These are phyloP conservation scores for Saccharomyces hybrid DNA, from an alignment of 1,139 yeast species.

Conservation along the genomic window DNA sequence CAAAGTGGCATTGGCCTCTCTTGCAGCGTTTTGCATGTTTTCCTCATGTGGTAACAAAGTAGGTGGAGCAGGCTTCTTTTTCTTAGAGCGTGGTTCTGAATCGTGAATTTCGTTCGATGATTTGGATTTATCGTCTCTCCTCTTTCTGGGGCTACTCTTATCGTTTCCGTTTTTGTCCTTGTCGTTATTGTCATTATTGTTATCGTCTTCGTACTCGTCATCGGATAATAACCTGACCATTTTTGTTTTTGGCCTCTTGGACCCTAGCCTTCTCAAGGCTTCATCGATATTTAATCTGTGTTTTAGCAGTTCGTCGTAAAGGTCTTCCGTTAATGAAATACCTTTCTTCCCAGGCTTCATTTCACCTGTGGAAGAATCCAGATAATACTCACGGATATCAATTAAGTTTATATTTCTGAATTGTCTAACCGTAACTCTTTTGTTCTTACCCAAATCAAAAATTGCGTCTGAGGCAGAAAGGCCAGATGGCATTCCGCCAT, in stretches of 20 bases:
- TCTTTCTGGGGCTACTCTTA: constrained; percentile 10
- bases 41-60: constrained; percentile 27
- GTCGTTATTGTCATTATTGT: constrained; percentile 9
- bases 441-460: constrained; percentile 54
- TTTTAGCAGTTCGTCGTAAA: constrained; percentile 52
- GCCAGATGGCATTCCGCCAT: constrained; percentile 10
- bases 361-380: constrained; percentile 51
- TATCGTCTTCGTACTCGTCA: constrained; percentile 18
- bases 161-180: constrained; percentile 4
- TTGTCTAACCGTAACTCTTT: constrained; percentile 62
- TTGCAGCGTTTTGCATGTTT: constrained; percentile 23
- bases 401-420: constrained; percentile 59
- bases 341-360: constrained; percentile 81
- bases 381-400: constrained; percentile 76
- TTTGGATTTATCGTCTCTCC: constrained; percentile 9
- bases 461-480: constrained; percentile 25
- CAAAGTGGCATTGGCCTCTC: constrained; percentile 26
- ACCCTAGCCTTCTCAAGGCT: constrained; percentile 48
- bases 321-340: constrained; percentile 64
- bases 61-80: constrained; percentile 29
- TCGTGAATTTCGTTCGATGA: constrained; percentile 11
- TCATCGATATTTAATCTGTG: constrained; percentile 47
- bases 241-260: constrained; percentile 30
- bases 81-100: constrained; percentile 14
- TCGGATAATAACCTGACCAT: constrained; percentile 23